Base-by-base conservation (phyloP, 192 early-diverging fungal genomes). In the Entrophospora sp. region DNA sequence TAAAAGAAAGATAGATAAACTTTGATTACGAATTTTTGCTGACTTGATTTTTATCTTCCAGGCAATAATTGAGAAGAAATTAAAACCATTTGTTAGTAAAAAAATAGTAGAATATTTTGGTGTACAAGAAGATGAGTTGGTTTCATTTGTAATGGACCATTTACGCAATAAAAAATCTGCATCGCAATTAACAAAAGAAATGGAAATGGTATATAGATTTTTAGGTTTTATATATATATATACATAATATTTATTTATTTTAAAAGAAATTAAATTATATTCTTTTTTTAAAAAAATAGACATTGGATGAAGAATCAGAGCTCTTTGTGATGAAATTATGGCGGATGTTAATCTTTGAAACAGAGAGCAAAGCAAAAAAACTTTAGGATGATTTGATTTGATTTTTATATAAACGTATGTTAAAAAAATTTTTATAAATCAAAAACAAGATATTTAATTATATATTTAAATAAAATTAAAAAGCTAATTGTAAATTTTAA, bases 251-350 rank as follows among this genome's bases (percentile, higher is more conserved):
- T n/a, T n/a, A n/a, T n/a, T n/a, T 44, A 37, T 2, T n/a, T 34
- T 37, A n/a, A n/a, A n/a, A n/a, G n/a, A n/a, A n/a, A n/a, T n/a
- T n/a, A n/a, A n/a, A 45, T 24, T 48, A 45, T 2, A 68, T 66
- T 16, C 24, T 30, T 2, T 56, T 9, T 67, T 18, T 2, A n/a
- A n/a, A n/a, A n/a, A 58, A 8, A 1, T 74, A 91, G 87, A 83
- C 87, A 1, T 77, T 97, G 59, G 93, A 91, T 62, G 91, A 93
- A 16, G 93, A 94, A 45, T 87, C 94, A 6, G 80, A 83, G n/a
- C 76, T 81, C 27, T 90, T 98, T 83, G 93, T 95, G 5, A 84
- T 85, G 68, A 87, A 85, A 60, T 71, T 96, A 5, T 98, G 94
- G 94, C 79, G 91, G 38, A 87, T 84, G 78, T 69, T 93, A 9